Conservation (phyloP, 495 filamentous ascomycete species). For the Lasiosphaeria hispida region DNA sequence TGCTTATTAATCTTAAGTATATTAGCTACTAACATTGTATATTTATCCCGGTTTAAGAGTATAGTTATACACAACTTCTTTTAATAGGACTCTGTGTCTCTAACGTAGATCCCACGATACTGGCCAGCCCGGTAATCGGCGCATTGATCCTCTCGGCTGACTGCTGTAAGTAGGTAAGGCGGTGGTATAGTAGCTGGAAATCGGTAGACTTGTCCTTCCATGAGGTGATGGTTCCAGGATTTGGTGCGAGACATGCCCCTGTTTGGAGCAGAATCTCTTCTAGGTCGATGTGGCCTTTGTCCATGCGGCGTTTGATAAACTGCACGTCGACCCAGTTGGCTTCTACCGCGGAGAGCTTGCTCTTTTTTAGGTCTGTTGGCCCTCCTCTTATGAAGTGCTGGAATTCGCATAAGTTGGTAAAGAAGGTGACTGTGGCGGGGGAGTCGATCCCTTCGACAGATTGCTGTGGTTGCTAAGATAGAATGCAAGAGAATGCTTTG, state of each 20-base stretch:
- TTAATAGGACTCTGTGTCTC: no score
- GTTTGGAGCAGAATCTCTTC: not conserved
- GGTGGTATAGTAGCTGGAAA: slow-evolving; percentile 1
- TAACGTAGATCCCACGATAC: not conserved
- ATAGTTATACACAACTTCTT: no score
- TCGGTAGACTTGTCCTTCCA: not conserved
- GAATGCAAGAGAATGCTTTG: not conserved
- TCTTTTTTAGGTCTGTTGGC: not conserved
- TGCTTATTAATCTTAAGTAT: no score
- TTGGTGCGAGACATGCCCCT: not conserved
- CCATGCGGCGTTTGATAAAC: not conserved
- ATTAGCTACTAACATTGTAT: no score
- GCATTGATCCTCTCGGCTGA: not conserved
- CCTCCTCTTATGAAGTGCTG: not conserved
- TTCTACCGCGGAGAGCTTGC: not conserved
- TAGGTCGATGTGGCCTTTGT: not conserved
- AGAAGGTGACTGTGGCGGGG: not conserved
- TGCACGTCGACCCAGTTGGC: slow-evolving; percentile 3
- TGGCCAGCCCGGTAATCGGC: slow-evolving; percentile 1
- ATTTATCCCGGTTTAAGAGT: no score
- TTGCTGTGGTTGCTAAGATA: not conserved
- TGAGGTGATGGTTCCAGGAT: not conserved
- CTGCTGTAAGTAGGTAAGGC: not conserved
- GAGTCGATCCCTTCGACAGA: not conserved
- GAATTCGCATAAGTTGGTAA: not conserved